A percentile compares a stretch with the other conserved stretches of the same genome.
Evolutionary conservation across 1,139 yeast genomes (phyloP).

Genomic region (Hansenula lynferdii): DNA sequence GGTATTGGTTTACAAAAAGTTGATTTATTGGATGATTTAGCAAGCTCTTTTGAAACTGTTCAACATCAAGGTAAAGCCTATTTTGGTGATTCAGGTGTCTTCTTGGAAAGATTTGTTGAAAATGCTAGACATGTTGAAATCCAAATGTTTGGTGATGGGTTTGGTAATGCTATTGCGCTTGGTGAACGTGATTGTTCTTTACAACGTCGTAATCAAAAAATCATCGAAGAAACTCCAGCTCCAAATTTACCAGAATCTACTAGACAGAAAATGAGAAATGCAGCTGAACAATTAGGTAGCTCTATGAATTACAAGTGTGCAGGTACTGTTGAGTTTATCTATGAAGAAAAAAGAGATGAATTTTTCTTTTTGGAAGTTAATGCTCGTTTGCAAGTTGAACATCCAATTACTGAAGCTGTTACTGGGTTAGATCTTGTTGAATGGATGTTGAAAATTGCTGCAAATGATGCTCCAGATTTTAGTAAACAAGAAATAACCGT

Average conservation of each 20-base stretch:
- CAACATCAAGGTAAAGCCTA: constrained; percentile 91
- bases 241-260: constrained; percentile 84
- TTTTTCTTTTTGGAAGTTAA: constrained; percentile 95
- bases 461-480: constrained; percentile 81
- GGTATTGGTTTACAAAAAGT: constrained; percentile 97
- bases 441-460: constrained; percentile 94
- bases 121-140: constrained; percentile 95
- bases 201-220: constrained; percentile 94
- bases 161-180: constrained; percentile 84
- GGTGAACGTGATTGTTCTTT: constrained; percentile 98
- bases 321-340: constrained; percentile 95
- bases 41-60: constrained; percentile 81
- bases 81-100: constrained; percentile 94
- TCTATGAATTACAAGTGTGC: constrained; percentile 90
- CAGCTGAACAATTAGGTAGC: constrained; percentile 79
- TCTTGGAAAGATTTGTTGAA: constrained; percentile 89
- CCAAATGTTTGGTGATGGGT: constrained; percentile 95
- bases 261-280: constrained; percentile 66
- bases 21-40: constrained; percentile 73
- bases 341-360: constrained; percentile 78
- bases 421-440: constrained; percentile 94
- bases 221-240: constrained; percentile 97
- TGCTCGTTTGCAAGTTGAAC: constrained; percentile 96
- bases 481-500: constrained; percentile 45
- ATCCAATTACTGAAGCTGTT: constrained; percentile 93